phyloP scores from a whole-genome alignment of 441 rosid genomes.

The Melianthus villosus region DNA sequence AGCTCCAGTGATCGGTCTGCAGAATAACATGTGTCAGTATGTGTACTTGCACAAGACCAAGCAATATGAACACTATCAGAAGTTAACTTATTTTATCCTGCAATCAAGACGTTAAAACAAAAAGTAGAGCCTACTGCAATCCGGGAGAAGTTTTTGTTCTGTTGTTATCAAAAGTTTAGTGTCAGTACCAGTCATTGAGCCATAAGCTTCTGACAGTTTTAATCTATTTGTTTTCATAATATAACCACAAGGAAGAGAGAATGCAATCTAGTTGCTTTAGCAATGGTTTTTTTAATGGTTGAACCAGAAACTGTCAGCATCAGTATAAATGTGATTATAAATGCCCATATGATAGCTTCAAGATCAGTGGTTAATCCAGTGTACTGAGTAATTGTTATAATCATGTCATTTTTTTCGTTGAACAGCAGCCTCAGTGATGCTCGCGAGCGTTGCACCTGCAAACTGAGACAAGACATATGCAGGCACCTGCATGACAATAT shows the following conservation, averaged over 20 bases:
- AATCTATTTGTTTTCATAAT: too few relatives aligned
- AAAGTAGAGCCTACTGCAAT: constrained; percentile 23
- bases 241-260: too few relatives aligned
- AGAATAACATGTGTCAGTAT: background rate
- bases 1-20: constrained; percentile 51
- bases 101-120: constrained; percentile 22
- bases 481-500: constrained; percentile 18
- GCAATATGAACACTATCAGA: background rate
- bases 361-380: constrained; percentile 25
- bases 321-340: constrained; percentile 26
- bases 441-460: constrained; percentile 26
- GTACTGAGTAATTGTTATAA: constrained; percentile 20
- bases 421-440: constrained; percentile 23
- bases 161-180: constrained; percentile 1
- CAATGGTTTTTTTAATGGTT: constrained; percentile 32
- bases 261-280: background rate
- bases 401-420: constrained; percentile 9
- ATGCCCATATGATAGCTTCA: constrained; percentile 44
- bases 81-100: constrained; percentile 19
- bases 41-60: background rate
- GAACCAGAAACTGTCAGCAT: constrained; percentile 30
- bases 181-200: background rate
- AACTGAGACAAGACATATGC: constrained; percentile 25
- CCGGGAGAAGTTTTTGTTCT: constrained; percentile 26
- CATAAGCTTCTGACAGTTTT: background rate